Base-by-base conservation (phyloP, 1,139 yeast species). In the Kodamaea plutei region DNA sequence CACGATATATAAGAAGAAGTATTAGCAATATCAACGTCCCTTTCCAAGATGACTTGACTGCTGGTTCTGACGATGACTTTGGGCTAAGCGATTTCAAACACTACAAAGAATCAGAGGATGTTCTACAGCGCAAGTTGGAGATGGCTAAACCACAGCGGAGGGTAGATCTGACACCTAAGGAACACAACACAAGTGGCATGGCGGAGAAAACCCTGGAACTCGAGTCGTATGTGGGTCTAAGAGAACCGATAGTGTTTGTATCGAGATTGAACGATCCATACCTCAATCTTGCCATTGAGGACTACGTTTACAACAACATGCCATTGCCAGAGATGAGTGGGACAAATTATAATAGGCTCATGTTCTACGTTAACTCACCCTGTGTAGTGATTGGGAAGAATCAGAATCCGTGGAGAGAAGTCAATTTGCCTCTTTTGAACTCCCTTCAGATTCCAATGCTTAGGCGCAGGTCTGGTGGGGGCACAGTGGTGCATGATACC, bases 361-460 rank as follows among this genome's bases (percentile, higher is more conserved):
- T 88, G 41, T 69, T 91, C 37, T 93, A 91, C 49, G 67, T 73
- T 20, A 91, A 93, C 51, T 58, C 76, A 2, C 87, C 93, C 0
- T 85, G 96, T 54, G 89, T 89, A 19, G 95, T 93, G 2, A 66
- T 91, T n/a, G 98, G 98, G 1, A 85, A 93, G 50, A 91, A 91
- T 52, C 98, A 93, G 54, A 91, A 88, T 43, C 95, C 96, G 2
- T 91, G 93, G 89, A 74, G 79, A 37, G 99, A 91, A 51, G 73
- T 81, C 19, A 83, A 85, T 47, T 39, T 91, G 4, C 73, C 78
- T 0, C 48, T 76, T n/a, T 59, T 85, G 8, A 61, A 69, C 5
- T 48, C 66, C 1, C 54, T 75, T 8, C 64, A 66, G 1, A 68
- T 85, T n/a, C 91, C 94, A 0, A 53, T 89, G 8, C 56, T 93